Base-by-base conservation (phyloP, 768 basidiomycete genomes). In the Agrocybe pediades region DNA sequence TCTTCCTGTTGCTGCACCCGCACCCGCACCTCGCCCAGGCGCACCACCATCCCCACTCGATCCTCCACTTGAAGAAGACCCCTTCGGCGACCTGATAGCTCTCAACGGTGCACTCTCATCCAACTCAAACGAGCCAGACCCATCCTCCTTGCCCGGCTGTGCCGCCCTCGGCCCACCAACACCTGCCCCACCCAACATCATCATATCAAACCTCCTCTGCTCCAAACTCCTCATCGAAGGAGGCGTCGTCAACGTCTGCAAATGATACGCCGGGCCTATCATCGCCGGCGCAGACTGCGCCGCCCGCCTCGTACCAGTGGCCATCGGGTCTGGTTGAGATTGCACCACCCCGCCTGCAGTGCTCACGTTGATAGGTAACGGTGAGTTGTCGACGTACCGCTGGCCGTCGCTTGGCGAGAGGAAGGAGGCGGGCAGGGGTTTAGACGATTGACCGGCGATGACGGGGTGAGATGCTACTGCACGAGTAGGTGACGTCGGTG, bases 211-310 rank as follows among this genome's bases (percentile, higher is more conserved):
- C 23, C 45, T 52, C 29, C 50, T 52, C 20, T 58, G 63, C 47
- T 76, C 74, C 9, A 76, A 60, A 56, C 74, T 77, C 39, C 62
- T 61, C 54, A 61, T 68, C 46, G 56, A 30, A 24, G 56, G 46
- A 9, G 64, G 73, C 17, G 61, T 58, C 24, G 46, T 57, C 16
- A 65, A 41, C 3, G 66, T 73, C 41, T 75, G 62, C 24, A 65
- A 64, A 5, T 65, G 66, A 48, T 74, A 74, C 0, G 61, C 65
- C 9, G 68, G 61, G n/a, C 74, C 74, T 7, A 85, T 64, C 49
- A 77, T 75, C 4, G 84, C 74, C 17, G 86, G 87, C 0, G 86
- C 84, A 23, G 84, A 80, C 46, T 69, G 69, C 13, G 53, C 57
- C 26, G 63, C 49, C 6, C 48, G 26, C 41, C 17, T 36, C 11